A percentile compares a stretch with the other conserved stretches of the same genome.
Evolutionary conservation across 139 green algal genomes (phyloP).

Genomic region (Astrephomene gubernaculifera): DNA sequence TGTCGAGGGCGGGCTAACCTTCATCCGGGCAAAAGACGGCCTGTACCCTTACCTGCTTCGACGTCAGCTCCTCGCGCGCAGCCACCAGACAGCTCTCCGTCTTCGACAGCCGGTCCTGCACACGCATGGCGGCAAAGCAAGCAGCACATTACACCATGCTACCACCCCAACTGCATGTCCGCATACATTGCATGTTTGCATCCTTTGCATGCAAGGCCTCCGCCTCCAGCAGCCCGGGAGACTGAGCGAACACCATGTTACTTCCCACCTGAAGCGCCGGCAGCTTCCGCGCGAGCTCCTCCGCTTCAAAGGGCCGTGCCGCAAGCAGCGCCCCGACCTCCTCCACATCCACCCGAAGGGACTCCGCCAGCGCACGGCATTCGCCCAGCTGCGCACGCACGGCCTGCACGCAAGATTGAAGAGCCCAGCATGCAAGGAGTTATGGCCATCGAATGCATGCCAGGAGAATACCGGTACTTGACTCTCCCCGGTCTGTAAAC

Average conservation of each 20-base stretch:
- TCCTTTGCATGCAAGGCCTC: no score
- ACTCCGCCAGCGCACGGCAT: slow-evolving; percentile 36
- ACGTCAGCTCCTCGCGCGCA: slow-evolving; percentile 16
- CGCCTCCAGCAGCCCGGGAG: no score
- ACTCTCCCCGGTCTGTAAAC: no score
- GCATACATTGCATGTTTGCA: no score
- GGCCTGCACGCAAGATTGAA: neutral
- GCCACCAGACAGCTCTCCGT: slow-evolving; percentile 41
- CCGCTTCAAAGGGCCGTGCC: slow-evolving; percentile 19
- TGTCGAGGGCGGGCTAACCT: no score
- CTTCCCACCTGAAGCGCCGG: slow-evolving; percentile 18
- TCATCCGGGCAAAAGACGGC: no score
- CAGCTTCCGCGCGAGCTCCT: slow-evolving; percentile 35
- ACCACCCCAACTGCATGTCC: no score
- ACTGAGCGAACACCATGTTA: no score
- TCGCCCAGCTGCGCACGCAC: slow-evolving; percentile 31
- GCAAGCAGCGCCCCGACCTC: slow-evolving; percentile 27
- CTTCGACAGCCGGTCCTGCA: slow-evolving; percentile 32
- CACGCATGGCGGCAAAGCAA: no score
- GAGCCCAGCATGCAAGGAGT: neutral
- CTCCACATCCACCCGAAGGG: neutral
- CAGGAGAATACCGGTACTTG: no score
- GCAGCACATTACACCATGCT: no score
- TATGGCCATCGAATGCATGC: neutral
- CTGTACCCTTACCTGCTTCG: slow-evolving; percentile 31